Evolutionary conservation across 805 yeast species (phyloP).

Genomic region (Saturnispora kantuleensis): DNA sequence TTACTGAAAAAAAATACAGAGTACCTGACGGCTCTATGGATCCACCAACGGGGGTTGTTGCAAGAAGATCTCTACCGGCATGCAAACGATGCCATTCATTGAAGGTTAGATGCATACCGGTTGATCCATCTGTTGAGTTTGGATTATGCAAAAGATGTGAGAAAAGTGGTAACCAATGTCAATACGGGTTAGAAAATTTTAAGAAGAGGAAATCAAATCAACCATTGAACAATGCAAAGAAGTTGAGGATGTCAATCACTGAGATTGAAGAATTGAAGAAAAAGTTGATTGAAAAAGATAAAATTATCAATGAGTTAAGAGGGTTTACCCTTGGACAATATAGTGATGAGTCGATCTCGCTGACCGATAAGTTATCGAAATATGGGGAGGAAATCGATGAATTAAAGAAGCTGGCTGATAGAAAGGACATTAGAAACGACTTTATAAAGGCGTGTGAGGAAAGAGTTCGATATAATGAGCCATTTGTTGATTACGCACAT

Average conservation of each 20-base stretch:
- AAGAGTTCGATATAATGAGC: conserved; percentile 28
- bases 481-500: conserved; percentile 13
- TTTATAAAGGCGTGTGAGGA: conserved; percentile 37
- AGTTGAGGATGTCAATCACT: conserved; percentile 21
- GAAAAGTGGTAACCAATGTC: conserved; percentile 54
- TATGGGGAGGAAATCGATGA: conserved; percentile 33
- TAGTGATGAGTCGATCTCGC: conserved; percentile 17
- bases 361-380: conserved; percentile 18
- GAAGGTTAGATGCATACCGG: conserved; percentile 78
- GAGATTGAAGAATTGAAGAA: conserved; percentile 17
- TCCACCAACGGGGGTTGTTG: not conserved
- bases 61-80: conserved; percentile 41
- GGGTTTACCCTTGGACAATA: conserved; percentile 15
- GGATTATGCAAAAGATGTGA: conserved; percentile 70
- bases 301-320: conserved; percentile 7
- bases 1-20: too few relatives aligned
- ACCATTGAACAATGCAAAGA: conserved; percentile 9
- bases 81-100: conserved; percentile 71
- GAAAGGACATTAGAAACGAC: conserved; percentile 30
- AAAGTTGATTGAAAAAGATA: conserved; percentile 8
- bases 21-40: not conserved
- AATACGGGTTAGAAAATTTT: conserved; percentile 52
- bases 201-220: conserved; percentile 32
- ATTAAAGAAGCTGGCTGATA: conserved; percentile 26
- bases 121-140: conserved; percentile 43